phyloP scores from a whole-genome alignment of 202 grass and related monocot genomes.

The Miscanthus sacchariflorus region DNA sequence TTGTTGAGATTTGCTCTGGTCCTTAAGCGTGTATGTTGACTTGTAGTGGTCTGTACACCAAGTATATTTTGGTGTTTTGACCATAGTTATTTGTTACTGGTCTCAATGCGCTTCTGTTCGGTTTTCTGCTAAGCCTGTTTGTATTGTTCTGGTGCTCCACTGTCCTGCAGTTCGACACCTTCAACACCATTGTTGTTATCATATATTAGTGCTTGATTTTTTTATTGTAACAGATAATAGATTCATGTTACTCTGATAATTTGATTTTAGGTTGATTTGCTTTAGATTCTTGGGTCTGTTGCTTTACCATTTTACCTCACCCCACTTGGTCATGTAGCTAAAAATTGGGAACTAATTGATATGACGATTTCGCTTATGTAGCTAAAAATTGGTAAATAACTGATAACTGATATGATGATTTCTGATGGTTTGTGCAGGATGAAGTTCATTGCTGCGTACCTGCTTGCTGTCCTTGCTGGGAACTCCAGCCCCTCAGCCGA shows the following conservation, averaged over 20 bases:
- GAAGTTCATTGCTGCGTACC: neutral
- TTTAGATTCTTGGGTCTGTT: neutral
- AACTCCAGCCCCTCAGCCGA: slow-evolving; percentile 53
- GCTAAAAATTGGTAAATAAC: neutral
- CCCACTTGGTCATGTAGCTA: neutral
- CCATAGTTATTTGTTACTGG: neutral
- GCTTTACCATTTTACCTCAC: neutral
- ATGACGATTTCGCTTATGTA: neutral
- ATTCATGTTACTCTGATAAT: neutral
- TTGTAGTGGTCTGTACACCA: neutral
- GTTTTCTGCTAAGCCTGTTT: neutral
- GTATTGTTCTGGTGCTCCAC: neutral
- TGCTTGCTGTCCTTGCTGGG: slow-evolving; percentile 64
- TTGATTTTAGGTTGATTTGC: neutral
- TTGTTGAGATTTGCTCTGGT: no score
- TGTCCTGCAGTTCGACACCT: neutral
- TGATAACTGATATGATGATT: neutral
- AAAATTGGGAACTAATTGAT: neutral
- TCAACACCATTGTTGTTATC: neutral
- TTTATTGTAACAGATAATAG: neutral
- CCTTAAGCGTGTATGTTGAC: no score
- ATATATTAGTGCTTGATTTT: neutral
- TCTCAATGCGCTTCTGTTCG: no score
- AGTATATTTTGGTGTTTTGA: neutral
- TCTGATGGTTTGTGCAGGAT: neutral